Conservation (phyloP, 1,284 basidiomycete species). For the Cerioporus squamosus region DNA sequence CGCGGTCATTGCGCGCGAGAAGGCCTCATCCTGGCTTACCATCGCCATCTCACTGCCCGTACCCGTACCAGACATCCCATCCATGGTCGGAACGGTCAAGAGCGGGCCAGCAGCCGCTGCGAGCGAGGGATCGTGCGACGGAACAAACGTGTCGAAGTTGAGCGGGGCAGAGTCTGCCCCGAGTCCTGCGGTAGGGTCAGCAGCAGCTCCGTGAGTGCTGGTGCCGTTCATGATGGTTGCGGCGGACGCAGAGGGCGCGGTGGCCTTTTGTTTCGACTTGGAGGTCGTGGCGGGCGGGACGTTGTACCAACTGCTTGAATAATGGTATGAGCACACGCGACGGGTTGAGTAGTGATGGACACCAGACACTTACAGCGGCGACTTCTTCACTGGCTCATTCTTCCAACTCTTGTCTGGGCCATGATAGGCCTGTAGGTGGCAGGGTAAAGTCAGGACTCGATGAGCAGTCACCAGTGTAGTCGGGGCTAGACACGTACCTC, state of each 20-base stretch:
- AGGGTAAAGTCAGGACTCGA: neutral
- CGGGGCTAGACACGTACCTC: conserved; percentile 45
- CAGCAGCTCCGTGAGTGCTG: conserved; percentile 20
- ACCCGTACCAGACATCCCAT: conserved; percentile 29
- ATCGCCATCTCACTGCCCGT: conserved; percentile 39
- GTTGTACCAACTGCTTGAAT: conserved; percentile 70
- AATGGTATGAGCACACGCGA: neutral
- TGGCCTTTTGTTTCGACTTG: conserved; percentile 23
- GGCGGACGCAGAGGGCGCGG: conserved; percentile 5
- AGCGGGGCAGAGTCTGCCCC: conserved; percentile 57
- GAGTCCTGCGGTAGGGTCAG: conserved; percentile 29
- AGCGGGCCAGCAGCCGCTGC: conserved; percentile 12
- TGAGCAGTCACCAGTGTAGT: no score
- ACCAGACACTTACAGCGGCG: conserved; percentile 59
- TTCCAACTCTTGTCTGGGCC: conserved; percentile 76
- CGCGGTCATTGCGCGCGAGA: conserved; percentile 69
- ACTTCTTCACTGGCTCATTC: conserved; percentile 65
- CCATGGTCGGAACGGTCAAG: conserved; percentile 26
- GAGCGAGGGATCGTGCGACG: conserved; percentile 67
- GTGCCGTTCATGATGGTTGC: conserved; percentile 15
- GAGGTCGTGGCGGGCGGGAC: conserved; percentile 50
- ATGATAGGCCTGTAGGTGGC: conserved; percentile 57
- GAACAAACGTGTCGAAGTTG: conserved; percentile 71
- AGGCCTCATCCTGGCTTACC: conserved; percentile 72
- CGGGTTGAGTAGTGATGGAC: neutral